Evolutionary conservation across 371 early-diverging fungal species (phyloP).

Genomic region (Circinella minor): DNA sequence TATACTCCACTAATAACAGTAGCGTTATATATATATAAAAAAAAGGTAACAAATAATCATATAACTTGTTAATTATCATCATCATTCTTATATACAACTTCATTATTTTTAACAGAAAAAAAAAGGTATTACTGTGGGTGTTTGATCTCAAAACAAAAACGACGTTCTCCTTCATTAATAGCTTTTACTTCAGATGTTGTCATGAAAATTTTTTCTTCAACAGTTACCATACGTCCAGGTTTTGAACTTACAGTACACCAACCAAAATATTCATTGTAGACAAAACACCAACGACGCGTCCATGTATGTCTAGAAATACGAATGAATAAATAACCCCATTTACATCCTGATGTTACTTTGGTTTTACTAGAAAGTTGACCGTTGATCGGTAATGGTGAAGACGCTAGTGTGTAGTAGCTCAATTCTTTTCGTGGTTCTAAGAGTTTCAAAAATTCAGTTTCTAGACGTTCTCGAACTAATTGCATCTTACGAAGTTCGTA

Average conservation of each 20-base stretch:
- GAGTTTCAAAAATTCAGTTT: constrained; percentile 40
- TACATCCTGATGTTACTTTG: constrained; percentile 7
- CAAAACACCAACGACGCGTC: constrained; percentile 28
- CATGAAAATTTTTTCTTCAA: constrained; percentile 59
- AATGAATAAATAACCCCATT: constrained; percentile 40
- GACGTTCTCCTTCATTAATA: constrained; percentile 56
- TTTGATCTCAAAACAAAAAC: constrained; percentile 70
- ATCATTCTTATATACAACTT: no score
- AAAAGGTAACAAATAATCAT: no score
- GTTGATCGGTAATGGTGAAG: constrained; percentile 10
- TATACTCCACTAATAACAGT: constrained; percentile 26
- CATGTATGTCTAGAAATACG: constrained; percentile 15
- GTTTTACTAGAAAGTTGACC: constrained; percentile 32
- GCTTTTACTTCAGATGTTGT: constrained; percentile 59
- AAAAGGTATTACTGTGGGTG: constrained; percentile 16
- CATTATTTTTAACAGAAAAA: no score
- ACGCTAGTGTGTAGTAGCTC: constrained; percentile 9
- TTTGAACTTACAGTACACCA: constrained; percentile 35
- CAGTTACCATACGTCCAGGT: constrained; percentile 46
- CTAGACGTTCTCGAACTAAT: constrained; percentile 26
- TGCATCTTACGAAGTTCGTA: constrained; percentile 37
- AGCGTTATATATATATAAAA: no score
- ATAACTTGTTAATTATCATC: no score
- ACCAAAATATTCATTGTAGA: constrained; percentile 52
- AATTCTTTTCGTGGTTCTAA: constrained; percentile 29